Base-by-base conservation (phyloP, 2,329 filamentous ascomycete species). In the Fusarium protoensiforme region DNA sequence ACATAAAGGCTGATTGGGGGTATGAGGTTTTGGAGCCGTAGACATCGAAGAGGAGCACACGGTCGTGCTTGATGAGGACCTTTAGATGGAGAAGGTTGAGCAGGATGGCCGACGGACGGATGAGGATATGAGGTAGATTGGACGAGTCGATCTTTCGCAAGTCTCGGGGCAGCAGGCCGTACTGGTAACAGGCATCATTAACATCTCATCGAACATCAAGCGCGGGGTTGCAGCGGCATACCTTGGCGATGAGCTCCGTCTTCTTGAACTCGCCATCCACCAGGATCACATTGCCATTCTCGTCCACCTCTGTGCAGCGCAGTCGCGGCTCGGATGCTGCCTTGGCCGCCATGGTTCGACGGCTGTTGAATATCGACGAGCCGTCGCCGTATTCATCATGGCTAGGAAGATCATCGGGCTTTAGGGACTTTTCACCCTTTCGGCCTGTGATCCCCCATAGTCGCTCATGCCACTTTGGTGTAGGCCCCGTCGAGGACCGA, bases 231-330 rank as follows among this genome's bases (percentile, higher is more conserved):
- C n/a, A 20, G 14, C 10, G 22, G 38, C 75, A 61, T 83, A 95
- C 94, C 88, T 96, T 98, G 61, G 95, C 95, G 82, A 98, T 98
- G 54, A 99, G 87, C 84, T 99, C 96, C 78, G 92, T 96, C 87
- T 99, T 99, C 85, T 96, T 97, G 83, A 98, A 98, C 82, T 98
- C 96, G 67, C 95, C 94, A 80, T 97, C 97, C 22, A 97, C 93
- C 66, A 98, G 86, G 22, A 96, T 97, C 29, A 98, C 95, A 77
- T 97, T 93, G 43, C 96, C 96, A 78, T 94, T 91, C 81, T 95
- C 94, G 78, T 98, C 95, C 68, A 98, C 94, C 82, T 99, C 96
- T 1, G 96, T 99, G 80, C 96, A 99, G 62, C 96, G 90, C 75
- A 99, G 86, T 68, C 94, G 92, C 33, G 95, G 90, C 81, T 98